phyloP scores from a whole-genome alignment of 371 early-diverging fungal genomes.

The Coemansia sp. region DNA sequence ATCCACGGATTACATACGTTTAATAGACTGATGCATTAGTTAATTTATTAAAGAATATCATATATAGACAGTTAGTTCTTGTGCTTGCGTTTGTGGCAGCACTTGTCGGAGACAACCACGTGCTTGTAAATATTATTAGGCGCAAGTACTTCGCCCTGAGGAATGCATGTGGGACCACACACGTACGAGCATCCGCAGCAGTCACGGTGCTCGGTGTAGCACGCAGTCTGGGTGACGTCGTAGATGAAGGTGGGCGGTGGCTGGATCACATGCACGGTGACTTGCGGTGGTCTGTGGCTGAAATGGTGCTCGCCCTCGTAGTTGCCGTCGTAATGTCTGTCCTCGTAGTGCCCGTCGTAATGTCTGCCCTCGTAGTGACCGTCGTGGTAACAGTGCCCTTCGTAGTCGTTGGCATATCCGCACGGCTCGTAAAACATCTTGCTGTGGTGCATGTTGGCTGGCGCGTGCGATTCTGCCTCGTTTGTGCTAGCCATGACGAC shows the following conservation, averaged over 20 bases:
- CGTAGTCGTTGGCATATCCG: slow-evolving; percentile 10
- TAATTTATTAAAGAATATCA: no score
- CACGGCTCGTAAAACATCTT: slow-evolving; percentile 6
- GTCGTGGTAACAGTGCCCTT: background rate
- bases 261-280: slow-evolving; percentile 45
- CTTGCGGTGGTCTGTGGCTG: slow-evolving; percentile 27
- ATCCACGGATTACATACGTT: no score
- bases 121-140: slow-evolving; percentile 29
- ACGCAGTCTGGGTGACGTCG: slow-evolving; percentile 44
- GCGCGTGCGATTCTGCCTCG: slow-evolving; percentile 4
- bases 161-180: slow-evolving; percentile 45
- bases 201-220: slow-evolving; percentile 48
- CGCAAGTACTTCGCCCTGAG: slow-evolving; percentile 44
- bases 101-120: slow-evolving; percentile 21
- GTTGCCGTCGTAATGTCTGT: background rate
- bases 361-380: slow-evolving; percentile 5
- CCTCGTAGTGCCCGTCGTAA: no score
- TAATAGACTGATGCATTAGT: no score
- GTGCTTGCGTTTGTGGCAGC: slow-evolving; percentile 12
- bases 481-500: slow-evolving; percentile 7
- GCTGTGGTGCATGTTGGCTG: slow-evolving; percentile 7
- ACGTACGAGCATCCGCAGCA: slow-evolving; percentile 43
- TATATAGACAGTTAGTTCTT: slow-evolving; percentile 1
- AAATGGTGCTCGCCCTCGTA: slow-evolving; percentile 11
- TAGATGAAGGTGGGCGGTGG: slow-evolving; percentile 46